Evolutionary conservation across 805 yeast species (phyloP), one percentile per base, ranked within the genome.

Genomic region (Candida silvatica): DNA sequence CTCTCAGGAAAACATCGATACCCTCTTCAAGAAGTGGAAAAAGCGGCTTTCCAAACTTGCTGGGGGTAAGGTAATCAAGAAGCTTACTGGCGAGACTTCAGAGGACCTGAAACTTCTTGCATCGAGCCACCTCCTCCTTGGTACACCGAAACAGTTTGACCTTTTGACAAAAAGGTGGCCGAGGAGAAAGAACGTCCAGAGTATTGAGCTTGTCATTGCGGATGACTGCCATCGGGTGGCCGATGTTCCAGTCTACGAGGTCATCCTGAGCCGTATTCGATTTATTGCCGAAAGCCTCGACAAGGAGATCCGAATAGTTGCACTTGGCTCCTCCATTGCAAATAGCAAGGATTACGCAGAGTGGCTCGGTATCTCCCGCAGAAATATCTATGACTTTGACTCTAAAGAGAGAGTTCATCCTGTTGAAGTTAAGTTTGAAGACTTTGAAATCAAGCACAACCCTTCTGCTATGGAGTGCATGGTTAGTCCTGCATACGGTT

Each of bases 101-200:
- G 46, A 56, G 2, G 92, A 87, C 48, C 48, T 79, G 38, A 62
- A 65, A 34, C 45, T 74, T 3, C 46, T 87, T 5, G 75, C 76
- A 1, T 60, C 62, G 20, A 71, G 75, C 37, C 90, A 87, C 51
- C 54, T 90, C 35, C 58, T 85, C 14, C 55, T 90, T 11, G 74
- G 85, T 4, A 86, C 97, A 0, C 95, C 95, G 0, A 65, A 61
- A 17, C 90, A 84, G 42, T 82, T 86, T 63, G 88, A 84, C 41
- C 44, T 62, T 4, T 47, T 87, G 1, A 73, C 94, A 0, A 71
- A 90, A 41, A 66, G 87, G 31, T 88, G 97, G 97, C 78, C 78
- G 45, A 81, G 77, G 43, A 66, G 94, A 37, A 75, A 72, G 43
- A 75, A 75, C 42, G 63, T 90, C 4, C 85, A 80, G 40, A 52